These are phyloP conservation scores for Podospora tetraspora DNA, from an alignment of 495 filamentous ascomycete genomes.

Conservation along the genomic window DNA sequence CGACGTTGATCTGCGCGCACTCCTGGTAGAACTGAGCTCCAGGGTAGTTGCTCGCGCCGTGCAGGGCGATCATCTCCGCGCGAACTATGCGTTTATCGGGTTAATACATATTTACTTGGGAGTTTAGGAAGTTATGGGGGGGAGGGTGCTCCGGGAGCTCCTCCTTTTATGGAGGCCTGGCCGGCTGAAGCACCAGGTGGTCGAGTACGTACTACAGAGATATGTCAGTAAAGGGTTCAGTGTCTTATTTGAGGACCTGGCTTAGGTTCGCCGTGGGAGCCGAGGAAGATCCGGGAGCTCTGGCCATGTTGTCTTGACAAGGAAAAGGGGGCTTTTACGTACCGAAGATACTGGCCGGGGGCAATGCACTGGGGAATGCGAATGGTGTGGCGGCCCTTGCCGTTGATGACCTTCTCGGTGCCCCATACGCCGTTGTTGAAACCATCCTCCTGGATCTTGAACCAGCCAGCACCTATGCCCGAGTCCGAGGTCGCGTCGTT, in stretches of 20 bases:
- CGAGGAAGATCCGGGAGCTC: no score
- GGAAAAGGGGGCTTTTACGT: no score
- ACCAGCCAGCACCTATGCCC: conserved; percentile 44
- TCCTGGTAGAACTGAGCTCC: conserved; percentile 53
- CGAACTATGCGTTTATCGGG: conserved; percentile 27
- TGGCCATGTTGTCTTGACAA: no score
- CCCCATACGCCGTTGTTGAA: conserved; percentile 39
- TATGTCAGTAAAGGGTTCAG: no score
- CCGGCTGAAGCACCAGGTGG: no score
- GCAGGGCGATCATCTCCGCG: conserved; percentile 50
- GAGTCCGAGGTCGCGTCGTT: conserved; percentile 37
- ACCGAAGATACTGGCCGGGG: conserved; percentile 42
- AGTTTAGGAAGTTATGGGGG: no score
- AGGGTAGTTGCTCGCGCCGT: conserved; percentile 37
- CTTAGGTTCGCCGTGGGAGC: no score
- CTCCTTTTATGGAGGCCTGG: no score
- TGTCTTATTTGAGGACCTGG: no score
- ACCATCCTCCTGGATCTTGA: conserved; percentile 48
- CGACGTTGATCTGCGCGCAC: conserved; percentile 46
- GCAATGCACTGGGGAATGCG: conserved; percentile 42
- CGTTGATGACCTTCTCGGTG: conserved; percentile 42
- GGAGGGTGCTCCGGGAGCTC: no score
- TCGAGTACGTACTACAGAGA: no score
- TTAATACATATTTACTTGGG: no score
- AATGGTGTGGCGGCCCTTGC: conserved; percentile 41